Conservation (phyloP, 1,284 basidiomycete genomes). For the Cerrena zonata region DNA sequence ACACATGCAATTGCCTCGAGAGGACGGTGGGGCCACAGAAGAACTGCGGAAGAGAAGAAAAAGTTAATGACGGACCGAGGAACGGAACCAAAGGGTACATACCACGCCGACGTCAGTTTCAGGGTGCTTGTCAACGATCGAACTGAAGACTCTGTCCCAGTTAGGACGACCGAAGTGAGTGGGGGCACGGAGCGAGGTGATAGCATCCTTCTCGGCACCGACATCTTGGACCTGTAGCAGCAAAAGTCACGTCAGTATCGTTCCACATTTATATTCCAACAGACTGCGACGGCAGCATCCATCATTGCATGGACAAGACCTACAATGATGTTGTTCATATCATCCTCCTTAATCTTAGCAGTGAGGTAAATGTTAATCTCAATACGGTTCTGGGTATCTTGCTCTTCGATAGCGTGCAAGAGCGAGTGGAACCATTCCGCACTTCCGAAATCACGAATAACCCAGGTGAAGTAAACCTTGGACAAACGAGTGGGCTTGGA, state of each 20-base stretch:
- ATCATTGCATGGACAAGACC: constrained; percentile 19
- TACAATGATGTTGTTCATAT: constrained; percentile 84
- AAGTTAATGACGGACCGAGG: constrained; percentile 2
- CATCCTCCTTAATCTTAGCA: constrained; percentile 79
- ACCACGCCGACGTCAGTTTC: constrained; percentile 83
- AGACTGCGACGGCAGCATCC: background rate
- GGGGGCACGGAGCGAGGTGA: constrained; percentile 78
- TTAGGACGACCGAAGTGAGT: constrained; percentile 94
- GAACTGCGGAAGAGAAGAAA: constrained; percentile 40
- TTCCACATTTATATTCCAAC: too few species aligned
- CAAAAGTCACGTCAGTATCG: background rate
- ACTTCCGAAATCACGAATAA: constrained; percentile 79
- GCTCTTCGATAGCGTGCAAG: constrained; percentile 84
- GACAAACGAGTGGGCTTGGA: constrained; percentile 71
- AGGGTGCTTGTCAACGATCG: constrained; percentile 72
- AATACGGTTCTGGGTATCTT: constrained; percentile 75
- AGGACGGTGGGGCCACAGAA: constrained; percentile 76
- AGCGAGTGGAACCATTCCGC: constrained; percentile 94
- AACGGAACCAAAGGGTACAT: constrained; percentile 22
- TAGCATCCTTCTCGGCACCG: constrained; percentile 81
- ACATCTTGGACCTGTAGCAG: constrained; percentile 67
- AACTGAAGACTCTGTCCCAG: constrained; percentile 80
- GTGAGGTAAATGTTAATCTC: constrained; percentile 91
- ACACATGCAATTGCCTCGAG: constrained; percentile 64
- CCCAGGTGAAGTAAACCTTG: constrained; percentile 85